phyloP scores from a whole-genome alignment of 2,329 filamentous ascomycete species.

The Colletotrichum sp. region DNA sequence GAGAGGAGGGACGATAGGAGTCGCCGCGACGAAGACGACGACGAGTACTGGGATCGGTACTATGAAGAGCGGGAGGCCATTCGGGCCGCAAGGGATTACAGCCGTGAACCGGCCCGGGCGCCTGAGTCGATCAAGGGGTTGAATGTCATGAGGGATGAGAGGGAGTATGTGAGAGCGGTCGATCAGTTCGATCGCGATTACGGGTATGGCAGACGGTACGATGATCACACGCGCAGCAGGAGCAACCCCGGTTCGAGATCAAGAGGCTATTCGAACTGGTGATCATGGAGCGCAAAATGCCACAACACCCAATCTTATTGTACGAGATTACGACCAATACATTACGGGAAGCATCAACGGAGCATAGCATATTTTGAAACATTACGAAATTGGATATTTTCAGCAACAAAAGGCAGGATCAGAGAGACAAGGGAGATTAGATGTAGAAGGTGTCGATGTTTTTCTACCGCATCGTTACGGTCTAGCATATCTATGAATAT shows the following conservation, averaged over 20 bases:
- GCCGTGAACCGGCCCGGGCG: constrained; percentile 1
- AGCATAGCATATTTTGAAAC: background rate
- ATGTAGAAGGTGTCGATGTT: background rate
- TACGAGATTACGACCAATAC: background rate
- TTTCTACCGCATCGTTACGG: background rate
- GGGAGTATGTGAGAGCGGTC: background rate
- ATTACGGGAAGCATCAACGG: background rate
- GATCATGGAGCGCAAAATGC: background rate
- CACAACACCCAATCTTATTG: background rate
- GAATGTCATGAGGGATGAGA: background rate
- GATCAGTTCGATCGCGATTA: constrained; percentile 5
- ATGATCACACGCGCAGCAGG: constrained; percentile 6
- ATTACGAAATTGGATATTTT: background rate
- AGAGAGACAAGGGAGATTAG: background rate
- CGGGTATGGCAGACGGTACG: background rate
- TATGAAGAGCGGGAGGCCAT: constrained; percentile 7
- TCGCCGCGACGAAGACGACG: background rate
- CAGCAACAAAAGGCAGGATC: background rate
- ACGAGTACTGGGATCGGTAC: constrained; percentile 4
- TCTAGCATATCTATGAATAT: background rate
- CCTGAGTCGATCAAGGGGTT: background rate
- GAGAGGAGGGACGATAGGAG: background rate
- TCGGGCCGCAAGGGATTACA: constrained; percentile 4
- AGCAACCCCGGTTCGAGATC: constrained; percentile 8
- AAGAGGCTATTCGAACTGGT: constrained; percentile 4